Evolutionary conservation across 208 protist species (phyloP).

Genomic region (Leishmania guyanensis): DNA sequence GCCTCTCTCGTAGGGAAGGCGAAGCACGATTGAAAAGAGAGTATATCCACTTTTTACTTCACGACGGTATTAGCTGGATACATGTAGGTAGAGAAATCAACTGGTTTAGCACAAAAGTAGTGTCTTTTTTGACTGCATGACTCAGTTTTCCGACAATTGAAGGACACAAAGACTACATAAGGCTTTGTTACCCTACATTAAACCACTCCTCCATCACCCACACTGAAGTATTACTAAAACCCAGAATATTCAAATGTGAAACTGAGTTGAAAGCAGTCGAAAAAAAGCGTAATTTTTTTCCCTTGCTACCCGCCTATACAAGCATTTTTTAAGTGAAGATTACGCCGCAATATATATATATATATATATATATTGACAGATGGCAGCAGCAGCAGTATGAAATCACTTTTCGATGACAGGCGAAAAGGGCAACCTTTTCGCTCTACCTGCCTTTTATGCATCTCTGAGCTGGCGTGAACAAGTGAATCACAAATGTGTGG

Average conservation of each 20-base stretch:
- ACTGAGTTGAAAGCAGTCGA: neutral
- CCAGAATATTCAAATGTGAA: neutral
- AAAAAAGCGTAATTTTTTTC: neutral
- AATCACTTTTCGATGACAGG: neutral
- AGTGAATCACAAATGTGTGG: neutral
- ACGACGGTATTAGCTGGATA: neutral
- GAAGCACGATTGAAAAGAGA: neutral
- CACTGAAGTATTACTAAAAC: neutral
- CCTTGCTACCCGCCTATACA: no score
- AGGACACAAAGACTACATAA: neutral
- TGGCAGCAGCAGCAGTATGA: neutral
- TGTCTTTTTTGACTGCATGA: neutral
- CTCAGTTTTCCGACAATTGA: neutral
- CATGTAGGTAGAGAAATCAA: neutral
- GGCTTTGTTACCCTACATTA: neutral
- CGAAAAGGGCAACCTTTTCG: neutral
- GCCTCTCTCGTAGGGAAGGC: neutral
- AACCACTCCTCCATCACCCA: neutral
- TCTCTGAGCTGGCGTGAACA: neutral
- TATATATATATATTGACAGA: neutral
- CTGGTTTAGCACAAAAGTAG: neutral
- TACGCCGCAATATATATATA: neutral
- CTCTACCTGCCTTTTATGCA: neutral
- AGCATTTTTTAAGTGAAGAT: neutral
- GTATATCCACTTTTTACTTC: neutral